Conservation (phyloP, 371 early-diverging fungal species). For the Lichtheimia hyalospora region DNA sequence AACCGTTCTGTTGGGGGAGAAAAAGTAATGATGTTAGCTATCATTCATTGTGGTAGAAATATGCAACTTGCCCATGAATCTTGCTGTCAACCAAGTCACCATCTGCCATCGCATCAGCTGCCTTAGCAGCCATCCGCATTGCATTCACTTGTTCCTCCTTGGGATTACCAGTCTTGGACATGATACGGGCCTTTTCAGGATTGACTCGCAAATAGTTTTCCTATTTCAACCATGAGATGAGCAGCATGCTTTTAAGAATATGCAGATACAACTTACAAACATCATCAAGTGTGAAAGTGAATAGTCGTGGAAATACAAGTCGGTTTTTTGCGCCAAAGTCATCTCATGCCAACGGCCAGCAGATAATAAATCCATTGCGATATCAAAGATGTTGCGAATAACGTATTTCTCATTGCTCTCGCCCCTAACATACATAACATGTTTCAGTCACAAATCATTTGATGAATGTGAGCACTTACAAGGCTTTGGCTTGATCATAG, state of each 20-base stretch:
- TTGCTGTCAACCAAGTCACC: constrained; percentile 84
- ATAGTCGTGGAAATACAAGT: constrained; percentile 95
- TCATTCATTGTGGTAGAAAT: neutral
- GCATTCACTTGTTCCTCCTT: constrained; percentile 23
- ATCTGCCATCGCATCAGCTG: constrained; percentile 91
- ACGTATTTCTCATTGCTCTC: constrained; percentile 77
- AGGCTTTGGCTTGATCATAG: constrained; percentile 79
- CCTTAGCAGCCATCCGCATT: constrained; percentile 70
- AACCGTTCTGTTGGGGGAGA: constrained; percentile 24
- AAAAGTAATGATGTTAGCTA: too few species aligned
- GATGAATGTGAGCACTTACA: constrained; percentile 45
- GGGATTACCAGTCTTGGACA: constrained; percentile 11
- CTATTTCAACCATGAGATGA: constrained; percentile 21
- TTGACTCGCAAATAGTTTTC: constrained; percentile 48
- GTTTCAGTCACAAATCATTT: neutral
- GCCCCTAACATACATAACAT: constrained; percentile 24
- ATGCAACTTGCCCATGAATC: constrained; percentile 62
- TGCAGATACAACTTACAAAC: constrained; percentile 53
- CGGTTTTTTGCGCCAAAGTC: constrained; percentile 67
- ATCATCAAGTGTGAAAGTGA: constrained; percentile 92
- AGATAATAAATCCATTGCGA: constrained; percentile 71
- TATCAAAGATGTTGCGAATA: constrained; percentile 85
- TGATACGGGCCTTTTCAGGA: constrained; percentile 22
- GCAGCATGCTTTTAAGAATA: neutral
- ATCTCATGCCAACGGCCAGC: constrained; percentile 49